Evolutionary conservation across 2,329 filamentous ascomycete species (phyloP), one percentile per base, ranked within the genome.

Genomic region (Sclerotiophoma versabilis): DNA sequence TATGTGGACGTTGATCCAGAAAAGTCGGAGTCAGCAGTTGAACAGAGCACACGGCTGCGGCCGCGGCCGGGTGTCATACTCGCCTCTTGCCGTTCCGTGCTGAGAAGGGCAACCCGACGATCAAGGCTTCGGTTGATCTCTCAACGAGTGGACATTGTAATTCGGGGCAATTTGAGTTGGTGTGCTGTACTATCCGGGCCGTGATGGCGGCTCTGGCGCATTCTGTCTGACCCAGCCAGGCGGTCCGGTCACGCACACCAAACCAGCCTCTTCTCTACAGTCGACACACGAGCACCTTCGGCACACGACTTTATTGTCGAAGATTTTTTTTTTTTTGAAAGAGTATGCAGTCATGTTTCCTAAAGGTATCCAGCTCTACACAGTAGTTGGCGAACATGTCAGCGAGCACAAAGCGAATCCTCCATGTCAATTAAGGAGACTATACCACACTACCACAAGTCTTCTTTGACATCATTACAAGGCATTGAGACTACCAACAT

Each of bases 51-150:
- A 29, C 45, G 39, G 38, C 51, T 34, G 39, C 38, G 39, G 44
- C 51, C 39, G 51, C 51, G 51, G 51, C 27, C 33, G 45, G 26
- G 22, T 49, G 17, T 39, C 32, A 20, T 26, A 14, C 10, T 12
- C 34, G 33, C 46, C 39, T 54, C 51, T 45, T 46, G 45, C 51
- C 51, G 51, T 49, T 41, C 51, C 45, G 51, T 37, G 41, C 39
- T 46, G 39, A 43, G 47, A 49, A 41, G 19, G 22, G 43, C 36
- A 53, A 42, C 9, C 37, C 43, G 37, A 52, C n/a, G 29, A 47
- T 37, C 34, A 42, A 41, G 39, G 39, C 37, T 54, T 44, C 32
- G 44, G 44, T 10, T 15, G 8, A 38, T 48, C 30, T 30, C 37
- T 20, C 19, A 23, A 42, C 37, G 15, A 44, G 37, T 43, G 37